Evolutionary conservation across 768 basidiomycete species (phyloP), one percentile per base, ranked within the genome.

Genomic region (Phylloporus rhodoxanthus): DNA sequence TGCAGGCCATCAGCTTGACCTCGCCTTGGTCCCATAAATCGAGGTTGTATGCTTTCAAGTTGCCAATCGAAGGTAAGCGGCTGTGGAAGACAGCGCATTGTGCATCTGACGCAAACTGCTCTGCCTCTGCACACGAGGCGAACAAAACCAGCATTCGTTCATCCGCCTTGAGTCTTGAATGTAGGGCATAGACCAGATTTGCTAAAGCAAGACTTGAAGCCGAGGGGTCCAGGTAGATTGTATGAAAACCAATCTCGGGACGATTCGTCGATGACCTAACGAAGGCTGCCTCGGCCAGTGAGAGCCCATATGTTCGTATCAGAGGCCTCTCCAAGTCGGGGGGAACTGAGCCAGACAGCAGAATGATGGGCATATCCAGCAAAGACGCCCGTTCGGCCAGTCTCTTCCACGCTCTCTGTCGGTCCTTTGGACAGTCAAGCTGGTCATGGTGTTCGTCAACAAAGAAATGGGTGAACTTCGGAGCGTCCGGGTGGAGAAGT

Each of bases 401-500:
- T 14, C 0, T 5, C 2, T 9, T 32, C 54, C 54, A 55, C 0
- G 38, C 33, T 2, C 23, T 21, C 17, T 4, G 19, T 21, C 43
- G 2, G 8, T 52, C 39, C 2, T 8, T 8, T 1, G 43, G 54
- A 9, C 54, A 55, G 10, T 15, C 19, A 1, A 52, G 38, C 10
- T 32, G 50, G n/a, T 55, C 50, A 6, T 55, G 54, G 21, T 48
- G 43, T 21, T 55, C 47, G 10, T 55, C 46, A 0, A 55, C n/a
- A 8, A 55, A 30, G 1, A 55, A 2, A 3, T 17, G 17, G 0
- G 29, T 40, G 21, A 55, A 55, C 17, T 20, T 52, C 0, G 50
- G 45, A 15, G 19, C 6, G 1, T 23, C 28, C 2, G 5, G 25
- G 2, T 14, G 17, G n/a, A 1, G 9, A 2, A n/a, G 21, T 20